Evolutionary conservation across 345 rosid species (phyloP).

Genomic region (Adansonia digitata): DNA sequence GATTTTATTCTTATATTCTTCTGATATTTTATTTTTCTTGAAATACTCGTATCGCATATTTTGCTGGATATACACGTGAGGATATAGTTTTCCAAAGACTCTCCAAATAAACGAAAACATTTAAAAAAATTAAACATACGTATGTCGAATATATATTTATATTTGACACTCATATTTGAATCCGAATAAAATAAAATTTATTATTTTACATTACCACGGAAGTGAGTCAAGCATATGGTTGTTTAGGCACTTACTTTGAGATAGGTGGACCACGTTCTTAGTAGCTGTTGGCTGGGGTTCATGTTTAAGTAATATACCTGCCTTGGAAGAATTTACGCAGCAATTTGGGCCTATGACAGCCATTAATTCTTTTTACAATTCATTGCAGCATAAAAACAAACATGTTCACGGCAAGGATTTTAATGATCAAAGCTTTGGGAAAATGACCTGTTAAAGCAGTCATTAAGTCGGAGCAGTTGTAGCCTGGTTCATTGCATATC

Average conservation of each 20-base stretch:
- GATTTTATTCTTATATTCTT: too few relatives aligned
- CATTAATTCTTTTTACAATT: background rate
- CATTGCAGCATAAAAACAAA: background rate
- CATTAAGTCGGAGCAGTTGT: slow-evolving; percentile 38
- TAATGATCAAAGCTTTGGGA: background rate
- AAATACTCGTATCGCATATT: too few relatives aligned
- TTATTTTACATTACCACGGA: too few relatives aligned
- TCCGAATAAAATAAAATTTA: too few relatives aligned
- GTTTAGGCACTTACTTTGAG: slow-evolving; percentile 42
- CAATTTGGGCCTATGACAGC: slow-evolving; percentile 45
- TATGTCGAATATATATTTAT: too few relatives aligned
- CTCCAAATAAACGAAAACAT: too few relatives aligned
- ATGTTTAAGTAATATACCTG: slow-evolving; percentile 33
- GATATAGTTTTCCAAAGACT: too few relatives aligned
- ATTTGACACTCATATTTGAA: too few relatives aligned
- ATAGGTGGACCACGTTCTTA: slow-evolving; percentile 51
- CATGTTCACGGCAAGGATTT: background rate
- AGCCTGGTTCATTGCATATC: slow-evolving; percentile 32
- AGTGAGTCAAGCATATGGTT: background rate
- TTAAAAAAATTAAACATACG: too few relatives aligned
- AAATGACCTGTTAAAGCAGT: slow-evolving; percentile 42
- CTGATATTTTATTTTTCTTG: too few relatives aligned
- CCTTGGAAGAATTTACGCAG: slow-evolving; percentile 41
- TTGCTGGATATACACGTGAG: too few relatives aligned
- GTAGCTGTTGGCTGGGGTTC: slow-evolving; percentile 50